Percentiles rank a stretch among this genome's conserved stretches.
Evolutionary conservation across 2,329 filamentous ascomycete species (phyloP).

Genomic region (Cladosporium sp.): DNA sequence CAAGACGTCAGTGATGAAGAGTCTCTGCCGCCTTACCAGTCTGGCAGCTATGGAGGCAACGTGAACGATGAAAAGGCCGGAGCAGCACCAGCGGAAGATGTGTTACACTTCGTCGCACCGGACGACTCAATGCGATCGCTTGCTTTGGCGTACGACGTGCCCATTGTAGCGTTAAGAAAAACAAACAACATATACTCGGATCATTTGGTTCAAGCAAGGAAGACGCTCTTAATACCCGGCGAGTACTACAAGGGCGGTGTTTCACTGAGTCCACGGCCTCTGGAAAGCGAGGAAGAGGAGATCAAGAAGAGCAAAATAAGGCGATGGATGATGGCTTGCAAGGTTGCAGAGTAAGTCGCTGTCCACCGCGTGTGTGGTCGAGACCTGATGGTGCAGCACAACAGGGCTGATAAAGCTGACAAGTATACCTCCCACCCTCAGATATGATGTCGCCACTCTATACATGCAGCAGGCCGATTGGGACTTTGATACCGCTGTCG

Average conservation of each 20-base stretch:
- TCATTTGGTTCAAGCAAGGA: slow-evolving; percentile 64
- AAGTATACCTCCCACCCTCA: slow-evolving; percentile 36
- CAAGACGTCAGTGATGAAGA: slow-evolving; percentile 29
- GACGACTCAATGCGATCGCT: slow-evolving; percentile 65
- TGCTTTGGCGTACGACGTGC: slow-evolving; percentile 67
- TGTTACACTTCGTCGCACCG: slow-evolving; percentile 70
- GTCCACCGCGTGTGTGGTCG: neutral
- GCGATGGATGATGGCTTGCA: slow-evolving; percentile 75
- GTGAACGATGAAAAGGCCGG: slow-evolving; percentile 27
- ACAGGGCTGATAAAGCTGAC: slow-evolving; percentile 32
- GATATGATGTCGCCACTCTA: slow-evolving; percentile 66
- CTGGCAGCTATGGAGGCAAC: slow-evolving; percentile 13
- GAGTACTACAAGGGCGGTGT: slow-evolving; percentile 64
- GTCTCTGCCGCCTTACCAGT: slow-evolving; percentile 43
- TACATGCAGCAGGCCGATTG: slow-evolving; percentile 70
- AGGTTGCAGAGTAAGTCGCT: slow-evolving; percentile 64
- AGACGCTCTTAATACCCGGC: slow-evolving; percentile 67
- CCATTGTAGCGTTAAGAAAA: slow-evolving; percentile 57
- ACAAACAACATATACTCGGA: slow-evolving; percentile 69
- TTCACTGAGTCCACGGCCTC: slow-evolving; percentile 63
- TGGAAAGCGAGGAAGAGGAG: slow-evolving; percentile 73
- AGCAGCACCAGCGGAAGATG: slow-evolving; percentile 53
- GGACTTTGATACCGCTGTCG: slow-evolving; percentile 61
- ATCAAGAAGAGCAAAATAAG: slow-evolving; percentile 65
- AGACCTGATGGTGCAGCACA: neutral